Conservation (phyloP, 306 rosid species). For the Inga leiocalycina region DNA sequence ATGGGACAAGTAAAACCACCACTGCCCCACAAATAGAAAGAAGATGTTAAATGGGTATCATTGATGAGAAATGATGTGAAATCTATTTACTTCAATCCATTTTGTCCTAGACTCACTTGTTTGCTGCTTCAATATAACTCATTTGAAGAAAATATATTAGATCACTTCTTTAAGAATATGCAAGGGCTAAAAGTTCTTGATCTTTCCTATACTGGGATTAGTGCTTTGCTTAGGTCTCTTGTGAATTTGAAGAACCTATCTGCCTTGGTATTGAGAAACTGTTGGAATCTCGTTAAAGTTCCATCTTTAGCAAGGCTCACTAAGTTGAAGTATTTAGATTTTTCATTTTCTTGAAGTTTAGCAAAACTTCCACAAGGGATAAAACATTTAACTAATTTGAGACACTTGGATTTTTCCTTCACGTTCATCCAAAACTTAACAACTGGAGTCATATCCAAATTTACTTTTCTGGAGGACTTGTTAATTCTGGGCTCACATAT, state of each 20-base stretch:
- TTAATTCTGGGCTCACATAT: background rate
- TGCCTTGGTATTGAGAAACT: background rate
- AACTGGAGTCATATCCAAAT: background rate
- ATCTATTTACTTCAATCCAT: background rate
- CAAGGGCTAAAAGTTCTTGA: slow-evolving; percentile 21
- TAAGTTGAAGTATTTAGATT: background rate
- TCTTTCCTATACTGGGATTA: slow-evolving; percentile 8
- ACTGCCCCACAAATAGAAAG: background rate
- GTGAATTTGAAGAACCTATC: background rate
- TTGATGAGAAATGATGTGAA: too few relatives aligned
- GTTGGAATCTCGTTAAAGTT: background rate
- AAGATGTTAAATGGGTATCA: too few relatives aligned
- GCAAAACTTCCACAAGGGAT: slow-evolving; percentile 18
- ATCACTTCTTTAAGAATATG: background rate
- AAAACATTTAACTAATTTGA: slow-evolving; percentile 8
- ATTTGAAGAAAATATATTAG: background rate
- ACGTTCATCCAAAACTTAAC: background rate
- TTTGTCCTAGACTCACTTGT: background rate
- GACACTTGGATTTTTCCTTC: slow-evolving; percentile 24
- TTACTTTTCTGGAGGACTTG: background rate
- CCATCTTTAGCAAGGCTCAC: background rate
- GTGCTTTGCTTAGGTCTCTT: background rate
- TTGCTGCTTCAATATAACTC: slow-evolving; percentile 27
- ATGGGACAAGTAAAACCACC: background rate
- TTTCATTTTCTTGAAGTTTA: slow-evolving; percentile 10